A percentile compares a stretch with the other conserved stretches of the same genome.
phyloP scores from a whole-genome alignment of 1,139 yeast species.

The Blastobotrys malaysiensis region DNA sequence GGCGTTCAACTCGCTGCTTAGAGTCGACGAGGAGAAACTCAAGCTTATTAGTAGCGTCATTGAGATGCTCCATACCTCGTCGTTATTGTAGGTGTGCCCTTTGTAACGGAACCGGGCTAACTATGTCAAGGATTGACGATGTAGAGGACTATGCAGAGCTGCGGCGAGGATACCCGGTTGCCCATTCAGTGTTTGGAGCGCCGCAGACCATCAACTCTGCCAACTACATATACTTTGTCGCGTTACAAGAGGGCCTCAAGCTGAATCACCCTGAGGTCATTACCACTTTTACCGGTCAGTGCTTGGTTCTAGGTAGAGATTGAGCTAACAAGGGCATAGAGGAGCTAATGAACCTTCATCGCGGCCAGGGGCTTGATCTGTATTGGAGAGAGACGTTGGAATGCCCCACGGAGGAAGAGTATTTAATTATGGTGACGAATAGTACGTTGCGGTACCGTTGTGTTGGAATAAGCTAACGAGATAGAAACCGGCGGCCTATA shows the following conservation, averaged over 20 bases:
- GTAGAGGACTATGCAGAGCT: constrained; percentile 71
- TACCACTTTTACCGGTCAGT: constrained; percentile 9
- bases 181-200: constrained; percentile 69
- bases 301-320: neutral
- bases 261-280: constrained; percentile 23
- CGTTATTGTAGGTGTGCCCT: constrained; percentile 45
- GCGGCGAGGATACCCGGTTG: constrained; percentile 72
- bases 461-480: constrained; percentile 1
- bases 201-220: constrained; percentile 81
- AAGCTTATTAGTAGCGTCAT: constrained; percentile 41
- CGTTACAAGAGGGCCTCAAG: constrained; percentile 47
- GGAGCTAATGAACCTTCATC: constrained; percentile 73
- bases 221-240: constrained; percentile 73
- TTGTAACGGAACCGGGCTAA: too few relatives aligned
- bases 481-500: constrained; percentile 81
- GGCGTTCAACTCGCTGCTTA: constrained; percentile 46
- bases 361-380: constrained; percentile 85
- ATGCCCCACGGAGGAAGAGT: constrained; percentile 65
- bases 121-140: constrained; percentile 53
- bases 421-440: constrained; percentile 73
- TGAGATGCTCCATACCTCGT: constrained; percentile 58
- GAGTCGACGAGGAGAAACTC: constrained; percentile 37
- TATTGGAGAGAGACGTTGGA: constrained; percentile 72
- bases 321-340: constrained; percentile 43
- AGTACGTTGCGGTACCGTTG: constrained; percentile 29